A percentile compares a stretch with the other conserved stretches of the same genome.
Evolutionary conservation across 2,329 filamentous ascomycete genomes (phyloP).

Genomic region (Venturia effusa): DNA sequence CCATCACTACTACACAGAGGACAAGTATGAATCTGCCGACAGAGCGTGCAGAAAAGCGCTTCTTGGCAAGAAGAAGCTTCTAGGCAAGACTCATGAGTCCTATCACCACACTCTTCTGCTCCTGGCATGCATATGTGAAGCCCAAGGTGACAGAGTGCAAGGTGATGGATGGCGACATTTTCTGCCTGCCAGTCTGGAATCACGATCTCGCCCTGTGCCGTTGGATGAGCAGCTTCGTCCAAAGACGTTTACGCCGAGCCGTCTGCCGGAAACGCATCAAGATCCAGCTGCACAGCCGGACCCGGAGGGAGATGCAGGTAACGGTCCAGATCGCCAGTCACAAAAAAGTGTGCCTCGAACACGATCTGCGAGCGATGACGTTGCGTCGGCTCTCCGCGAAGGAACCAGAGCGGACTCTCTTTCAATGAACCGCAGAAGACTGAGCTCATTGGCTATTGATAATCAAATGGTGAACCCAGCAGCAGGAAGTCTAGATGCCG

Average conservation of each 20-base stretch:
- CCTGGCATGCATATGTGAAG: background rate
- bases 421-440: background rate
- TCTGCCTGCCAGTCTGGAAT: background rate
- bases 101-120: background rate
- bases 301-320: background rate
- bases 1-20: background rate
- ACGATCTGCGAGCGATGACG: background rate
- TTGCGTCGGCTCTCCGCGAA: background rate
- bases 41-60: background rate
- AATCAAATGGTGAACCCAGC: background rate
- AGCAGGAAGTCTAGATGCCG: background rate
- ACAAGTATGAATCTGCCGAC: background rate
- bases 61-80: constrained; percentile 1
- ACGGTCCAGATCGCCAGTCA: background rate
- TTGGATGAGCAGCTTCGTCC: background rate
- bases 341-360: background rate
- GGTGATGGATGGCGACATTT: background rate
- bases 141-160: background rate
- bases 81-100: constrained; percentile 1
- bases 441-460: background rate
- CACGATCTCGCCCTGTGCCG: background rate
- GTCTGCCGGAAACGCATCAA: background rate
- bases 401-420: background rate
- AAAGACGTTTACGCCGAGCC: background rate
- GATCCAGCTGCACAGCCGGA: background rate